Conservation (phyloP, 768 basidiomycete species). For the Pisolithus tinctorius region DNA sequence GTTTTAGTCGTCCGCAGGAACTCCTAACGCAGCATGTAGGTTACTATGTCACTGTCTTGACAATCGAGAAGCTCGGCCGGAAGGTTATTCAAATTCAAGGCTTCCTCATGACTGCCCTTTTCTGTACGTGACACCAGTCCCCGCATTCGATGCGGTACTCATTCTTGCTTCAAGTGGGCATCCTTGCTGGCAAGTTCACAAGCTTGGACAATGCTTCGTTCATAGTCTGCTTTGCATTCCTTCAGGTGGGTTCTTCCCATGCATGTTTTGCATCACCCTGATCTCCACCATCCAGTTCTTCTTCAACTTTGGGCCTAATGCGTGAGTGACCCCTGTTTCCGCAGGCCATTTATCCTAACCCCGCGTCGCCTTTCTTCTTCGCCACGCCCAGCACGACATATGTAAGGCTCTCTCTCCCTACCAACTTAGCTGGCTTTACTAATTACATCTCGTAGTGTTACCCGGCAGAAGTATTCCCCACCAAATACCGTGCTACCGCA, state of each 20-base stretch:
- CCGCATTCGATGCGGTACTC: neutral
- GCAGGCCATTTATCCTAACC: neutral
- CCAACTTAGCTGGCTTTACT: neutral
- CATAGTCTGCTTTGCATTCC: constrained; percentile 64
- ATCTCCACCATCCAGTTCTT: constrained; percentile 43
- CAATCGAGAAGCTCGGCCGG: constrained; percentile 66
- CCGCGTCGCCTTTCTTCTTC: neutral
- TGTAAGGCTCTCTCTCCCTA: constrained; percentile 25
- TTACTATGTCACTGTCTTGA: constrained; percentile 62
- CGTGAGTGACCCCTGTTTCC: constrained; percentile 29
- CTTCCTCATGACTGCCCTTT: constrained; percentile 62
- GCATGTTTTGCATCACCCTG: neutral
- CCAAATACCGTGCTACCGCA: constrained; percentile 63
- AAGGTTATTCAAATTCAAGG: constrained; percentile 74
- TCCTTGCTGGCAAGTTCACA: constrained; percentile 62
- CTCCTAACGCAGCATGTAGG: constrained; percentile 30
- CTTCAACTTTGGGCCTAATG: constrained; percentile 78
- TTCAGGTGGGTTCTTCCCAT: constrained; percentile 38
- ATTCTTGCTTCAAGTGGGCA: constrained; percentile 38
- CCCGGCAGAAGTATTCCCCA: constrained; percentile 77
- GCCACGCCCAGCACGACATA: constrained; percentile 40
- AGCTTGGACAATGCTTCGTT: constrained; percentile 51
- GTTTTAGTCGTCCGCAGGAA: neutral
- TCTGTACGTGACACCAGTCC: constrained; percentile 36
- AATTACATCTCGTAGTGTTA: constrained; percentile 39